Percentiles rank a stretch among this genome's conserved stretches.
phyloP scores from a whole-genome alignment of 2,329 filamentous ascomycete species.

The Neophaeococcomyces aloes region DNA sequence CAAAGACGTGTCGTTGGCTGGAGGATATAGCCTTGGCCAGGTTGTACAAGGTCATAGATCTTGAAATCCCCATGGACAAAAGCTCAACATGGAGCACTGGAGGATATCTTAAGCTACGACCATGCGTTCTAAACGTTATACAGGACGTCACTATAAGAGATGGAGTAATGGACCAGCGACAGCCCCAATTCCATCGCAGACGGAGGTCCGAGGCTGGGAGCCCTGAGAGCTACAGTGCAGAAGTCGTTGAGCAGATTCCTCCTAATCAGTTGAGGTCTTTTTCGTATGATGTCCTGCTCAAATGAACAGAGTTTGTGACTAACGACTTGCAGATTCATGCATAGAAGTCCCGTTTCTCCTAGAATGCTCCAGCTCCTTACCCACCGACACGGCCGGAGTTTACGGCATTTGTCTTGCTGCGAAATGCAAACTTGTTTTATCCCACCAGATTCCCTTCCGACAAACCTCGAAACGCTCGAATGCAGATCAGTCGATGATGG shows the following conservation, averaged over 20 bases:
- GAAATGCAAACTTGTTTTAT: slow-evolving; percentile 10
- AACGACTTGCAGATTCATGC: slow-evolving; percentile 3
- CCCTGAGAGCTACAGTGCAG: slow-evolving; percentile 8
- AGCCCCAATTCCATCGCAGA: slow-evolving; percentile 9
- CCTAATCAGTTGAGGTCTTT: slow-evolving; percentile 6
- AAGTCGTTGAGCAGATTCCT: slow-evolving; percentile 15
- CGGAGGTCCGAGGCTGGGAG: slow-evolving; percentile 9
- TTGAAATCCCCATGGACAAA: slow-evolving; percentile 12
- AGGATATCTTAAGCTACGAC: slow-evolving; percentile 11
- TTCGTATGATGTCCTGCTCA: slow-evolving; percentile 2
- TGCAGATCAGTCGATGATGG: slow-evolving; percentile 17
- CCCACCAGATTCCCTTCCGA: slow-evolving; percentile 7
- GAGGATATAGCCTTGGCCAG: slow-evolving; percentile 17
- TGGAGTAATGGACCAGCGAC: slow-evolving; percentile 9
- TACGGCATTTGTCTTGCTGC: slow-evolving; percentile 16
- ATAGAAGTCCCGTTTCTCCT: neutral
- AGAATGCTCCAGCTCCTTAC: slow-evolving; percentile 1
- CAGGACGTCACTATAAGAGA: slow-evolving; percentile 16
- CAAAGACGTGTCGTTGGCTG: slow-evolving; percentile 17
- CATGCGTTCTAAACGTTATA: slow-evolving; percentile 16
- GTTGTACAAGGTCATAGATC: slow-evolving; percentile 17
- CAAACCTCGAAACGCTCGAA: slow-evolving; percentile 16
- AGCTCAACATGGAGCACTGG: slow-evolving; percentile 4
- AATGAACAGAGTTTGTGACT: neutral
- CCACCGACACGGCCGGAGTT: slow-evolving; percentile 10